Base-by-base conservation (phyloP, 495 filamentous ascomycete species). In the Penicillium lagena region DNA sequence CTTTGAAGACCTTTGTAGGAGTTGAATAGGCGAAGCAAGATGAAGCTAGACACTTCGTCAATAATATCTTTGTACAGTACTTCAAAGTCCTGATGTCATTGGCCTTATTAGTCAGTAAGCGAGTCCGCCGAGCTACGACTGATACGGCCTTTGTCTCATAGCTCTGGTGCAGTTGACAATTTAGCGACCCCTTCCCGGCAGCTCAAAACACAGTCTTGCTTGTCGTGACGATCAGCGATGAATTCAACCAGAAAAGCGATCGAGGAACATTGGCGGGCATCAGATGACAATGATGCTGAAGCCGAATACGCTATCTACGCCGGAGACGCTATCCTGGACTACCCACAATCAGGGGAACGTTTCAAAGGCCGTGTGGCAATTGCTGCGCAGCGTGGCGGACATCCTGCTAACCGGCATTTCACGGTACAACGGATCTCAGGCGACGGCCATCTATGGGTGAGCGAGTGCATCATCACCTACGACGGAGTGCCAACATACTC, bases 381-480 rank as follows among this genome's bases (percentile, higher is more conserved):
- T 35, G 33, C 40, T 43, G 40, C 30, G 28, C 40, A 43, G 31
- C 40, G 40, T 35, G 40, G 40, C n/a, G 40, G 40, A 43, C 40
- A 43, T 29, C 40, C 40, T 7, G 40, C 40, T 35, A 32, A 43
- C 40, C 40, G 31, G 31, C 40, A 35, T 22, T 43, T 43, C 22
- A 35, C 40, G 40, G 15, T 17, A 4, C 15, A 1, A 17, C 15
- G 15, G 15, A 17, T 17, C 15, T 17, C 15, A 1, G 15, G 15
- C 15, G 15, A 17, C 40, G 40, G 40, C 40, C 31, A 43, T 43
- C 31, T 43, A 42, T 42, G 40, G 40, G 40, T 43, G 40, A 43
- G 40, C 40, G 40, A 43, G 17, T 43, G 40, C 40, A 43, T 43
- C 40, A 43, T 43, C 30, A 43, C 40, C 40, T 43, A 43, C 28